phyloP scores from a whole-genome alignment of 129 eudicot genomes.

The Pulicaria dysenterica region DNA sequence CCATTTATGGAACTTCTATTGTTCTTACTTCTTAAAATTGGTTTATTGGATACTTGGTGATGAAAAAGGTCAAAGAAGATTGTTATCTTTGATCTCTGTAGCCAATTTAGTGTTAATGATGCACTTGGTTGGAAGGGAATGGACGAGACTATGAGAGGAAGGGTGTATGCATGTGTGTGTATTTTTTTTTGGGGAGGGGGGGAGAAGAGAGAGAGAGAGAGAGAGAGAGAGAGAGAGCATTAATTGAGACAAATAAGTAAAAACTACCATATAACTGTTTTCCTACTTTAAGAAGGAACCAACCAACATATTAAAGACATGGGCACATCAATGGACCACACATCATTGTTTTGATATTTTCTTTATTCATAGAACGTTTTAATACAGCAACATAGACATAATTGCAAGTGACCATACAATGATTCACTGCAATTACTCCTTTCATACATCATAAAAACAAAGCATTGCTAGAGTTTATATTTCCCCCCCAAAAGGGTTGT shows the following conservation, averaged over 20 bases:
- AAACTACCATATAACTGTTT: constrained; percentile 43
- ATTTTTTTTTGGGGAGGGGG: not conserved
- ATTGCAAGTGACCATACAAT: constrained; percentile 42
- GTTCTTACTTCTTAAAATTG: too few relatives aligned
- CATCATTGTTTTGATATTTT: constrained; percentile 40
- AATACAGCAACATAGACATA: constrained; percentile 30
- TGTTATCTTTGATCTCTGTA: not conserved
- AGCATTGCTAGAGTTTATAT: constrained; percentile 41
- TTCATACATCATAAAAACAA: constrained; percentile 32
- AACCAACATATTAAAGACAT: constrained; percentile 46
- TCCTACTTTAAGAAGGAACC: constrained; percentile 44
- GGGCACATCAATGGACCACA: constrained; percentile 48
- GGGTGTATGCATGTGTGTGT: not conserved
- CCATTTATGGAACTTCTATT: not conserved
- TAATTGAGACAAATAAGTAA: constrained; percentile 46
- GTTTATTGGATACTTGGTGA: not conserved
- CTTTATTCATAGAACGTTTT: constrained; percentile 37
- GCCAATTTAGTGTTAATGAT: not conserved
- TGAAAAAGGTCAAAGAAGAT: not conserved
- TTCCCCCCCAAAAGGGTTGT: constrained; percentile 20
- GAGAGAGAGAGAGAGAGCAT: not conserved
- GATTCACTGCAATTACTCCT: constrained; percentile 35
- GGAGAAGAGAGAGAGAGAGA: not conserved
- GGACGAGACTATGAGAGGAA: not conserved
- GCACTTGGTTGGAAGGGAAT: constrained; percentile 5